phyloP scores from a whole-genome alignment of 345 rosid species.

The Brassica juncea region DNA sequence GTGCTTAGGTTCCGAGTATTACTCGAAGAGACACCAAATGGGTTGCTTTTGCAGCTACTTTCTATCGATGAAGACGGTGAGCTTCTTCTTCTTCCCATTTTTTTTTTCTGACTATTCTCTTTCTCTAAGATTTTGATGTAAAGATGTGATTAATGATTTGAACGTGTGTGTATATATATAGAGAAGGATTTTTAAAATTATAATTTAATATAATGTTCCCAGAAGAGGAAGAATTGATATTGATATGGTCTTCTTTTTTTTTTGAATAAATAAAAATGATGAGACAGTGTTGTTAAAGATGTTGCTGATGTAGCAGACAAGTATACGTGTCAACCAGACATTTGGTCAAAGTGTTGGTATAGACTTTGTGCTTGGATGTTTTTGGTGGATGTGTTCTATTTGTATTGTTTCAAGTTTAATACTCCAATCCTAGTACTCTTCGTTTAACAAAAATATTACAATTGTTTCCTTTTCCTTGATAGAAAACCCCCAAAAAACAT shows the following conservation, averaged over 20 bases:
- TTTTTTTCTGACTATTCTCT: background rate
- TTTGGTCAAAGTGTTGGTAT: conserved; percentile 42
- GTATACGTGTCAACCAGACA: conserved; percentile 32
- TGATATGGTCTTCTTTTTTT: conserved; percentile 18
- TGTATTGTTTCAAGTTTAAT: background rate
- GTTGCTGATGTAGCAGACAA: conserved; percentile 42
- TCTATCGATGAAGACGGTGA: conserved; percentile 69
- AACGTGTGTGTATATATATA: conserved; percentile 42
- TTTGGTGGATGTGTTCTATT: conserved; percentile 40
- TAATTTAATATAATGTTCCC: conserved; percentile 1
- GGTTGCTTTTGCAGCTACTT: conserved; percentile 52
- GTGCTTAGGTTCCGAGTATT: conserved; percentile 55
- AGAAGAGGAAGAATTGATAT: conserved; percentile 20
- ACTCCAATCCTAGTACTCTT: background rate
- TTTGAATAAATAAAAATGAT: conserved; percentile 20
- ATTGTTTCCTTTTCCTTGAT: background rate
- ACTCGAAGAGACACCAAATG: conserved; percentile 34
- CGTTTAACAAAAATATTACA: background rate
- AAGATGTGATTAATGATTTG: conserved; percentile 41
- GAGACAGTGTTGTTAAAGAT: conserved; percentile 43
- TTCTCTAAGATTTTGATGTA: conserved; percentile 12
- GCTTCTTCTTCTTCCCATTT: conserved; percentile 63
- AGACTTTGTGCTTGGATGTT: conserved; percentile 40
- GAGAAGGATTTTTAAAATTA: conserved; percentile 1
- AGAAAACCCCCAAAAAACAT: background rate